Evolutionary conservation across 805 yeast genomes (phyloP), one percentile per base, ranked within the genome.

Genomic region (Sungouiozyma intestinalis): DNA sequence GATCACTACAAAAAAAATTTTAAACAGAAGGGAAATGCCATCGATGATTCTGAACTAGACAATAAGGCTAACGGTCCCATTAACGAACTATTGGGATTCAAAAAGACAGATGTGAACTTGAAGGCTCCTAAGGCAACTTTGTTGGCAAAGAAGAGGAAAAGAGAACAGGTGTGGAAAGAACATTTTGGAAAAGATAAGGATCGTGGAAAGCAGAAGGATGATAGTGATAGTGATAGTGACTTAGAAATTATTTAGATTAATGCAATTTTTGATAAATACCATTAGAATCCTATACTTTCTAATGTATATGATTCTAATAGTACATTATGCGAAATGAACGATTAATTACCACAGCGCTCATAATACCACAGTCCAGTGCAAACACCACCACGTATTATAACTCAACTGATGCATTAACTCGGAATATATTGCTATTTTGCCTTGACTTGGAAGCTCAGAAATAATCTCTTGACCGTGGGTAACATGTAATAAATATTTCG

Each of bases 31-130:
- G 16, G 14, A 9, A 33, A 5, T 21, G 21, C 6, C 39, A 38
- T 36, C 31, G 27, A 42, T 20, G 39, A 43, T 19, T 29, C 35
- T 17, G 48, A 39, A 21, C 38, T 47, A 15, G 49, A 40, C 3
- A 48, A 38, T 16, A 47, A 45, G 13, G 51, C 52, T 21, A 54
- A 55, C 33, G 45, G 45, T 3, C 47, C 48, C n/a, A 48, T 64
- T 1, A 42, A 60, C 14, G 54, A 51, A 7, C 58, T 66, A 16
- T 44, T 66, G 13, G 52, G 51, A 13, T 55, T 62, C 3, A 62
- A 57, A 44, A 65, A 64, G 40, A 55, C 60, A 20, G 57, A 54
- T n/a, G 53, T 66, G 3, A 55, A 57, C 35, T 47, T 68, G 15
- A 52, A 58, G 11, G 57, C 65, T 1, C 57, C 68, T 3, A 55